phyloP scores from a whole-genome alignment of 31 red algal species.

The Endocladia muricata region DNA sequence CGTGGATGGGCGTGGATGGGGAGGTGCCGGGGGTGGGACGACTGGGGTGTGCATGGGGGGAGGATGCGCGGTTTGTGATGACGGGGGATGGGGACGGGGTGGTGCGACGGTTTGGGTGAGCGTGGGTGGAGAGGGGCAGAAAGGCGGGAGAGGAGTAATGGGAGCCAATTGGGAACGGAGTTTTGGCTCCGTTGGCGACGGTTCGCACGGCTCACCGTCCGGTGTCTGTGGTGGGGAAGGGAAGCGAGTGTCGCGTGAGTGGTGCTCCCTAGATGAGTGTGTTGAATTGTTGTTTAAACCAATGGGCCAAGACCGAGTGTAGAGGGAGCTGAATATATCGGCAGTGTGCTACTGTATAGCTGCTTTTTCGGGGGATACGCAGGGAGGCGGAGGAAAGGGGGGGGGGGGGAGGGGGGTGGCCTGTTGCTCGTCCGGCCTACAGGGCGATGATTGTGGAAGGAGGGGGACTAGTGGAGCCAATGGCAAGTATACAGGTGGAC shows the following conservation, averaged over 20 bases:
- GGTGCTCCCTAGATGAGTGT: too few species aligned
- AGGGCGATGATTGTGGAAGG: too few species aligned
- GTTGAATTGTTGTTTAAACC: too few species aligned
- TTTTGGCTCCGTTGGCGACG: too few species aligned
- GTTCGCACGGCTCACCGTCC: too few species aligned
- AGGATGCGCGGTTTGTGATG: slow-evolving; percentile 20
- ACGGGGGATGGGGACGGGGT: slow-evolving; percentile 10
- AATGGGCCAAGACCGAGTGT: too few species aligned
- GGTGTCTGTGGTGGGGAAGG: too few species aligned
- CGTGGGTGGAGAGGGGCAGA: neutral
- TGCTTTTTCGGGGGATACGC: neutral
- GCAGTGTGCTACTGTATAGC: slow-evolving; percentile 6
- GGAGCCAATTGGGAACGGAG: too few species aligned
- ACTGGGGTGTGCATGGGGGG: slow-evolving; percentile 27
- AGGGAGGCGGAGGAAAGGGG: neutral
- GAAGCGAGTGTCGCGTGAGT: too few species aligned
- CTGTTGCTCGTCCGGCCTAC: neutral
- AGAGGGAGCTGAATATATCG: too few species aligned
- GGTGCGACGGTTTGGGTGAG: slow-evolving; percentile 10
- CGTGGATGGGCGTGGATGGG: neutral
- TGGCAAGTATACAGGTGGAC: neutral
- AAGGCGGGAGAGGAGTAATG: too few species aligned
- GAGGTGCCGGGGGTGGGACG: neutral
- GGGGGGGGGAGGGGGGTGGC: neutral
- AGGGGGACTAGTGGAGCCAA: too few species aligned